phyloP scores from a whole-genome alignment of 2,329 filamentous ascomycete genomes.

The Biscogniauxia marginata region DNA sequence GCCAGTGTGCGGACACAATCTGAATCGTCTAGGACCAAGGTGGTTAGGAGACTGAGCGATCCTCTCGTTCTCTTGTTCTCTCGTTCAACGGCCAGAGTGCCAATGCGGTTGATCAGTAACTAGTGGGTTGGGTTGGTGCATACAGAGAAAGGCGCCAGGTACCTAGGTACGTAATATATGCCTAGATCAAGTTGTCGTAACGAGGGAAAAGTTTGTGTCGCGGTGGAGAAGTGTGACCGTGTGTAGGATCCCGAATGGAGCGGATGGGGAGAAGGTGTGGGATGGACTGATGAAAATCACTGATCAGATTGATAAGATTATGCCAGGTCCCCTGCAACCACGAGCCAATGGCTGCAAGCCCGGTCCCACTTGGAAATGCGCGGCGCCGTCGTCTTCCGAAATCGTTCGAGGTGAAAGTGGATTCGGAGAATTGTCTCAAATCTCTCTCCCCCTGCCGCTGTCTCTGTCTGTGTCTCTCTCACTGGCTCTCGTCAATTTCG shows the following conservation, averaged over 20 bases:
- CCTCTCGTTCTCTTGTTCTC: no score
- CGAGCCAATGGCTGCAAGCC: not conserved
- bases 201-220: not conserved
- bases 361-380: not conserved
- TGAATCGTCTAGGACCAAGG: not conserved
- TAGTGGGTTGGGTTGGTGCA: no score
- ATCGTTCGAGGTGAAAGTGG: not conserved
- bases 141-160: no score
- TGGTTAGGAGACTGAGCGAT: no score
- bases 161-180: not conserved
- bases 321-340: slow-evolving; percentile 17
- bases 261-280: slow-evolving; percentile 13
- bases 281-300: slow-evolving; percentile 28
- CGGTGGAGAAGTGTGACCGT: not conserved
- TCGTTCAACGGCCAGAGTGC: no score
- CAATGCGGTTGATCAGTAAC: no score
- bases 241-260: not conserved
- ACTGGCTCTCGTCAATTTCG: no score
- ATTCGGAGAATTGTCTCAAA: not conserved
- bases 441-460: no score
- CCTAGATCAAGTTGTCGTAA: no score
- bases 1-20: not conserved
- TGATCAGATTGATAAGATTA: slow-evolving; percentile 42
- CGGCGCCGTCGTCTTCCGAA: not conserved
- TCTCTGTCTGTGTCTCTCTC: no score